These are phyloP conservation scores for Chlorella sp. DNA, from an alignment of 139 green algal species.

Conservation along the genomic window DNA sequence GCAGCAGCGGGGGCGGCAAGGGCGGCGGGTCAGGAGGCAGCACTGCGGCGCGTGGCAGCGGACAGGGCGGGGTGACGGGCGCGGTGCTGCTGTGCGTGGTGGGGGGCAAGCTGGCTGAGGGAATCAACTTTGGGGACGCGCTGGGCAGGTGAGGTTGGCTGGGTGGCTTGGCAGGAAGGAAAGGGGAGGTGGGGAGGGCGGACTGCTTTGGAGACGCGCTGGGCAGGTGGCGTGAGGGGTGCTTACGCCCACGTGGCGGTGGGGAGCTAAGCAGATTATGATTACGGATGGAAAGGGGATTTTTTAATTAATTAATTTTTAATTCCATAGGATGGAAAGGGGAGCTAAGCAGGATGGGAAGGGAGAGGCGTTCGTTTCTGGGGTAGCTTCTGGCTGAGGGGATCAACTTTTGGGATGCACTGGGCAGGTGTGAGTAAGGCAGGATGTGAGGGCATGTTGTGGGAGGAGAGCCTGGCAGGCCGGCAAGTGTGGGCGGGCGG, in stretches of 20 bases:
- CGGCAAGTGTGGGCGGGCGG: no score
- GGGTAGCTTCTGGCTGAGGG: no score
- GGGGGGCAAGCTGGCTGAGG: conserved; percentile 95
- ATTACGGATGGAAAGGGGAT: no score
- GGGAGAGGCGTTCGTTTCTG: no score
- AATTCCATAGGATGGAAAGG: no score
- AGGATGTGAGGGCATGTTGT: not conserved
- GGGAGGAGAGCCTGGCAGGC: not conserved
- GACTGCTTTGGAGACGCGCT: no score
- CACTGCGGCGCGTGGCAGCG: not conserved
- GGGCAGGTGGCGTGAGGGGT: not conserved
- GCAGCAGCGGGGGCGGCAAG: not conserved
- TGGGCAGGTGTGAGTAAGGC: no score
- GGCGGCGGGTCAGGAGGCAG: not conserved
- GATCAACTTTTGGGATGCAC: no score
- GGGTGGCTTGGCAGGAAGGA: not conserved
- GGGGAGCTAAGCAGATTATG: no score
- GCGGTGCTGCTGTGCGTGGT: conserved; percentile 95
- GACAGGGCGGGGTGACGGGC: conserved; percentile 41
- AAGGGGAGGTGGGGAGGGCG: not conserved
- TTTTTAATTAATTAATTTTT: no score
- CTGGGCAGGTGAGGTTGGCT: conserved; percentile 76
- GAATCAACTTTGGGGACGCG: conserved; percentile 99
- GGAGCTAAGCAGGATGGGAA: no score
- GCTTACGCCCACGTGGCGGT: no score